Evolutionary conservation across 441 rosid species (phyloP).

Genomic region (Flueggea neowawraea): DNA sequence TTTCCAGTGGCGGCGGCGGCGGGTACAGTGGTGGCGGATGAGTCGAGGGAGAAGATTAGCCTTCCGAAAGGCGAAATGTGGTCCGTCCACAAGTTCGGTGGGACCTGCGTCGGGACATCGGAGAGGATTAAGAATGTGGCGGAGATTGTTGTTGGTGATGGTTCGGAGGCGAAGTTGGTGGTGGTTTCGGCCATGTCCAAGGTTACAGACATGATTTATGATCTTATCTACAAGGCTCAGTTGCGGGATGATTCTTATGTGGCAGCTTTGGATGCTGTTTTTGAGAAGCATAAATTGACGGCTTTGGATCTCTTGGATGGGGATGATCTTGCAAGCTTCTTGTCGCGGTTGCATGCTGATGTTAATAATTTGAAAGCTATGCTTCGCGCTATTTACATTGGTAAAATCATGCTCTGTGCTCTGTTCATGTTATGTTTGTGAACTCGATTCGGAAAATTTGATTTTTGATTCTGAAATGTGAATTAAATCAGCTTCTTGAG

Average conservation of each 20-base stretch:
- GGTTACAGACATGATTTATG: slow-evolving; percentile 97
- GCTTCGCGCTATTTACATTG: slow-evolving; percentile 97
- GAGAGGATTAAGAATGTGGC: slow-evolving; percentile 92
- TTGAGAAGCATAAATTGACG: slow-evolving; percentile 72
- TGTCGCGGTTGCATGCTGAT: slow-evolving; percentile 71
- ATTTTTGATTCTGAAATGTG: background rate
- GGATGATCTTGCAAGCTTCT: slow-evolving; percentile 59
- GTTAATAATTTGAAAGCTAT: slow-evolving; percentile 85
- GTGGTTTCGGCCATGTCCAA: slow-evolving; percentile 98
- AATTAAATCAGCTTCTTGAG: background rate
- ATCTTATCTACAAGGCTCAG: slow-evolving; percentile 76
- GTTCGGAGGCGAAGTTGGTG: slow-evolving; percentile 71
- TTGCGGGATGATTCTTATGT: slow-evolving; percentile 77
- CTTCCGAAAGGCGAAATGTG: slow-evolving; percentile 69
- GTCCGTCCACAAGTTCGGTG: slow-evolving; percentile 98
- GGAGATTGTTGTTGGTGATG: slow-evolving; percentile 55
- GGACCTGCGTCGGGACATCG: slow-evolving; percentile 91
- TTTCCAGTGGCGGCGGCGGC: too few species aligned
- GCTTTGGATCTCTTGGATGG: slow-evolving; percentile 85
- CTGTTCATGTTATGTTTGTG: background rate
- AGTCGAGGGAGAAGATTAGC: slow-evolving; percentile 43
- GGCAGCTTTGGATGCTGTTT: slow-evolving; percentile 69
- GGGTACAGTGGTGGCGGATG: slow-evolving; percentile 24
- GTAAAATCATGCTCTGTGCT: slow-evolving; percentile 28
- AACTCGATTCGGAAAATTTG: background rate